These are phyloP conservation scores for Delitschia confertaspora DNA, from an alignment of 495 filamentous ascomycete genomes.

Conservation along the genomic window DNA sequence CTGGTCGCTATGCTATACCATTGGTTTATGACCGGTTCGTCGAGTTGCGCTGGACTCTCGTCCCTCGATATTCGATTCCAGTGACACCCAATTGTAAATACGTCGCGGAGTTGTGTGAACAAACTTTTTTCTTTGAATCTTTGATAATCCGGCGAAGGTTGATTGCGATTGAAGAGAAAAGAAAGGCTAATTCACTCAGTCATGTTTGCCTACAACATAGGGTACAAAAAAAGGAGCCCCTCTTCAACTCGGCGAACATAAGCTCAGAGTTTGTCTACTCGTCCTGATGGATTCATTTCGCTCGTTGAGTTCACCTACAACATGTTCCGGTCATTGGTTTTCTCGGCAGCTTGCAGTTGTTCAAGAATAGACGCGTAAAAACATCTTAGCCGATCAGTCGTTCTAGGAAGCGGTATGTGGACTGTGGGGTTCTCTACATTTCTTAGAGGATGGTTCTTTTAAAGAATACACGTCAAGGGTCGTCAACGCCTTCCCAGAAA, in stretches of 20 bases:
- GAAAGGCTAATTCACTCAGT: too few species aligned
- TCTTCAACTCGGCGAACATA: background rate
- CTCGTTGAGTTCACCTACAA: constrained; percentile 10
- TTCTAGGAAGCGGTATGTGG: background rate
- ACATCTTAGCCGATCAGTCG: constrained; percentile 19
- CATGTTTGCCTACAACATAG: too few species aligned
- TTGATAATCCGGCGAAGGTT: too few species aligned
- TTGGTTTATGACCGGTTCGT: too few species aligned
- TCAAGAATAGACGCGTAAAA: constrained; percentile 29
- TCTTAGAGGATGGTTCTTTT: background rate
- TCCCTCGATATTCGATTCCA: too few species aligned
- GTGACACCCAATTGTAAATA: too few species aligned
- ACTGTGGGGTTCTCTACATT: background rate
- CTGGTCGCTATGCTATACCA: too few species aligned
- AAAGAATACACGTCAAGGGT: background rate
- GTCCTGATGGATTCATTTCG: background rate
- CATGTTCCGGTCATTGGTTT: constrained; percentile 34
- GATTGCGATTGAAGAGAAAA: too few species aligned
- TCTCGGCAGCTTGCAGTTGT: constrained; percentile 36
- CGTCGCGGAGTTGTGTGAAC: too few species aligned
- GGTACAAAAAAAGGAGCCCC: background rate
- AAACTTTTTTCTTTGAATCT: too few species aligned
- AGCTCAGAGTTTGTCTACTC: background rate
- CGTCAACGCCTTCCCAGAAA: background rate
- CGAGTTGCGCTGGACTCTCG: too few species aligned